Evolutionary conservation across 306 rosid species (phyloP).

Genomic region (Cicer chorassanicum): DNA sequence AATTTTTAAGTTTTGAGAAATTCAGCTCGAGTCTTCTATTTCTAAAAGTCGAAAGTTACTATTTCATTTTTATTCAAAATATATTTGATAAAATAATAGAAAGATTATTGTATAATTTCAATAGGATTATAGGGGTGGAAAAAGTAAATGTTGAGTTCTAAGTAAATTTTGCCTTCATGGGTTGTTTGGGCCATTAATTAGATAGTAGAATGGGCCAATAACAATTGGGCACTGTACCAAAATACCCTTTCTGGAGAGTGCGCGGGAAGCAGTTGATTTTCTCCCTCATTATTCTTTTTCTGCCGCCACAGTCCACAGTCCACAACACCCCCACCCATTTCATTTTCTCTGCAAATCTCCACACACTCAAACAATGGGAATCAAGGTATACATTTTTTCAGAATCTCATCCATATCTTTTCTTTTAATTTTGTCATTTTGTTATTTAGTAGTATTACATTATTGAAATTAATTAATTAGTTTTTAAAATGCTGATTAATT

Average conservation of each 20-base stretch:
- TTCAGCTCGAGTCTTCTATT: too few species aligned
- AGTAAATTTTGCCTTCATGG: too few species aligned
- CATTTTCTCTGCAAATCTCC: constrained; percentile 18
- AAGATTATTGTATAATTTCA: too few species aligned
- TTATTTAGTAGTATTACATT: neutral
- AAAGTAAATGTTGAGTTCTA: too few species aligned
- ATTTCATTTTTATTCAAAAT: too few species aligned
- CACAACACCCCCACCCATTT: neutral
- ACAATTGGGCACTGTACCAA: neutral
- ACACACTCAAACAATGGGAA: constrained; percentile 56
- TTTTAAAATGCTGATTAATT: neutral
- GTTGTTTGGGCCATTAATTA: too few species aligned
- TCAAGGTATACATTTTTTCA: constrained; percentile 61
- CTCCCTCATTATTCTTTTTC: constrained; percentile 19
- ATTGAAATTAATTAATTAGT: neutral
- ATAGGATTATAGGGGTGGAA: too few species aligned
- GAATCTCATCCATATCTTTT: neutral
- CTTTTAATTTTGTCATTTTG: neutral
- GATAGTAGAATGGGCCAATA: too few species aligned
- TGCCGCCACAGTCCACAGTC: neutral
- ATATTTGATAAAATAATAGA: too few species aligned
- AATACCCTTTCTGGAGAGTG: constrained; percentile 1
- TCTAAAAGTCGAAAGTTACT: too few species aligned
- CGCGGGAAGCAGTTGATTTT: constrained; percentile 54
- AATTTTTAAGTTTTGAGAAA: too few species aligned